Base-by-base conservation (phyloP, 169 alveolate genomes). In the Cyclospora cayetanensis region DNA sequence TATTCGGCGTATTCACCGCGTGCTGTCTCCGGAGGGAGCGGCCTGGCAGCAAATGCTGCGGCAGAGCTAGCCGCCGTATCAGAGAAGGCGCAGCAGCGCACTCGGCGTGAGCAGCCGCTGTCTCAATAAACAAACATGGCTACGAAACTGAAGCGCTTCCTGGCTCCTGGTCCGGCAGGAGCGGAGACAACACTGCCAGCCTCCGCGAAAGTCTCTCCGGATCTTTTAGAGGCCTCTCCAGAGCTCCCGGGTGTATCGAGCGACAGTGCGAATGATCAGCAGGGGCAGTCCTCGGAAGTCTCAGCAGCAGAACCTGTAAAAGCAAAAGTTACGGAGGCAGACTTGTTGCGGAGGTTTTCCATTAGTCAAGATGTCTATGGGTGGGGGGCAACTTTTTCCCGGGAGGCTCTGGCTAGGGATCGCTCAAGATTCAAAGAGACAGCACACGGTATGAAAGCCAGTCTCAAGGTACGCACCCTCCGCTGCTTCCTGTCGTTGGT, bases 381-480 rank as follows among this genome's bases (percentile, higher is more conserved):
- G n/a, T 66, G 77, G 77, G 77, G 77, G 4, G 77, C 46, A 12
- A 11, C 34, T 34, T 66, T 66, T 42, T 66, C 77, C 34, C 77
- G 77, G n/a, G 77, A 25, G 37, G 77, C 77, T 15, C 15, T 66
- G 1, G n/a, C 9, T 42, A 29, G 15, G 34, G 77, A 25, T 27
- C 37, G 22, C 18, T n/a, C 20, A 66, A 27, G n/a, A 20, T n/a
- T 25, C 77, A 66, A 66, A 22, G 42, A 66, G 11, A 66, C 77
- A 5, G 18, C 41, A n/a, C 37, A 66, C 46, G 42, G 18, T 29
- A 4, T 66, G 1, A 66, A 66, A 34, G 35, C 25, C 41, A n/a
- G 41, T 5, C 77, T 66, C 37, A 66, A 66, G 77, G 77, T 66
- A 66, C n/a, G n/a, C n/a, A n/a, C n/a, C n/a, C n/a, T n/a, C n/a